A percentile compares a stretch with the other conserved stretches of the same genome.
Evolutionary conservation across 345 rosid genomes (phyloP).

Genomic region (Triadica sebifera): DNA sequence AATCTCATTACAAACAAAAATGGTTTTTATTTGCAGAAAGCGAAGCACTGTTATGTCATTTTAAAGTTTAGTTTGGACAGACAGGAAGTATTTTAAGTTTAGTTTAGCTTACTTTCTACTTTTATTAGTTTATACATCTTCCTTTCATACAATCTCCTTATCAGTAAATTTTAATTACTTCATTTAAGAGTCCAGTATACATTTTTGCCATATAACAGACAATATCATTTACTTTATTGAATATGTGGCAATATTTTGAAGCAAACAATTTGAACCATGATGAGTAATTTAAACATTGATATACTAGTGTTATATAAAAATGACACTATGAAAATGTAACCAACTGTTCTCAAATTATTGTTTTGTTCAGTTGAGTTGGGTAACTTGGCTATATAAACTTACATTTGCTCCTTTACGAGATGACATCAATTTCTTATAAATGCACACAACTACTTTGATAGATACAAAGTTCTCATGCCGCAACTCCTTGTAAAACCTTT

Average conservation of each 20-base stretch:
- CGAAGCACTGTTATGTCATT: neutral
- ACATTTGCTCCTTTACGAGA: constrained; percentile 86
- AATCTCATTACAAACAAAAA: constrained; percentile 17
- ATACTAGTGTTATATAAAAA: neutral
- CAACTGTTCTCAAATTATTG: neutral
- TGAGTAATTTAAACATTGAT: neutral
- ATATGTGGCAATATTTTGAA: neutral
- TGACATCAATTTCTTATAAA: constrained; percentile 61
- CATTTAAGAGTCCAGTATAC: neutral
- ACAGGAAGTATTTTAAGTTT: neutral
- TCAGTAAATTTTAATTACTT: neutral
- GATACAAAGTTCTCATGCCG: constrained; percentile 71
- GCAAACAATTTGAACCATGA: neutral
- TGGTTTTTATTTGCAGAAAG: neutral
- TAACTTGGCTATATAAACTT: constrained; percentile 35
- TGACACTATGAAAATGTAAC: neutral
- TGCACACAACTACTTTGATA: constrained; percentile 64
- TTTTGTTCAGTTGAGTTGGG: neutral
- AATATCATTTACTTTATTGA: neutral
- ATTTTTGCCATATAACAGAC: neutral
- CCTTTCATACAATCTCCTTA: neutral
- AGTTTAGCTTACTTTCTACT: neutral
- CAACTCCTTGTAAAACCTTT: constrained; percentile 72
- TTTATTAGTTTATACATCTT: neutral
- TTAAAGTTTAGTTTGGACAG: neutral